Evolutionary conservation across 208 protist genomes (phyloP).

Genomic region (Crithidia thermophila): DNA sequence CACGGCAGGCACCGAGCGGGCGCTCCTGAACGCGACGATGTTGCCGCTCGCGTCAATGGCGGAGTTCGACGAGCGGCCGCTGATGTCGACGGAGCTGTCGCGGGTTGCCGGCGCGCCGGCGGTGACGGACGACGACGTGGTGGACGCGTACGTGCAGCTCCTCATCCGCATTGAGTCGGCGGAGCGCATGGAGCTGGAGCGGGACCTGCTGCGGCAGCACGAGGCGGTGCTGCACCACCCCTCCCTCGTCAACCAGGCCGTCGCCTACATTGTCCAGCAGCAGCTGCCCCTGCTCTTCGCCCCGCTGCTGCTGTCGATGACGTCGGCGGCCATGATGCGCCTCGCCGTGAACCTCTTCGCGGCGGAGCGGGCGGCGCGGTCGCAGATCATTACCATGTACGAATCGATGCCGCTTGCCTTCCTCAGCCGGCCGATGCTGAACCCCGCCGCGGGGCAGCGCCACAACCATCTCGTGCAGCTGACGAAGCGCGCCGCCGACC

Average conservation of each 20-base stretch:
- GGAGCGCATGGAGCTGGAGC: constrained; percentile 57
- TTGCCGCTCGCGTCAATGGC: too few species aligned
- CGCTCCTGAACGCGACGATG: too few species aligned
- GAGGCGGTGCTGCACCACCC: constrained; percentile 34
- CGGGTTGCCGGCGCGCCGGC: background rate
- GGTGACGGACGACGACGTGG: constrained; percentile 17
- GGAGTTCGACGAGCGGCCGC: too few species aligned
- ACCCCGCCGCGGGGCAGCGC: constrained; percentile 44
- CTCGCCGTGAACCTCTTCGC: constrained; percentile 64
- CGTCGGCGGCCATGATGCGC: constrained; percentile 37
- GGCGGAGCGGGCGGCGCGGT: constrained; percentile 49
- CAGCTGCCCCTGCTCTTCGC: constrained; percentile 62
- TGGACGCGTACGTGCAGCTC: constrained; percentile 52
- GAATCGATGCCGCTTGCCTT: constrained; percentile 55
- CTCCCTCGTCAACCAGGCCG: constrained; percentile 28
- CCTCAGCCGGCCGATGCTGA: constrained; percentile 60
- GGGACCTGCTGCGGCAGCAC: constrained; percentile 39
- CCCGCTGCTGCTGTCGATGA: constrained; percentile 53
- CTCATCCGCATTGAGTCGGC: constrained; percentile 66
- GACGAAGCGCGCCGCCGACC: constrained; percentile 10
- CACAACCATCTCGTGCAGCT: constrained; percentile 41
- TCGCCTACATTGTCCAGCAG: constrained; percentile 24
- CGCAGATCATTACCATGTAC: constrained; percentile 59
- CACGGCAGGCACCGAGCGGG: too few species aligned
- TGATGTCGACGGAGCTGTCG: background rate